These are phyloP conservation scores for Sapria himalayana DNA, from an alignment of 345 rosid genomes.

Conservation along the genomic window DNA sequence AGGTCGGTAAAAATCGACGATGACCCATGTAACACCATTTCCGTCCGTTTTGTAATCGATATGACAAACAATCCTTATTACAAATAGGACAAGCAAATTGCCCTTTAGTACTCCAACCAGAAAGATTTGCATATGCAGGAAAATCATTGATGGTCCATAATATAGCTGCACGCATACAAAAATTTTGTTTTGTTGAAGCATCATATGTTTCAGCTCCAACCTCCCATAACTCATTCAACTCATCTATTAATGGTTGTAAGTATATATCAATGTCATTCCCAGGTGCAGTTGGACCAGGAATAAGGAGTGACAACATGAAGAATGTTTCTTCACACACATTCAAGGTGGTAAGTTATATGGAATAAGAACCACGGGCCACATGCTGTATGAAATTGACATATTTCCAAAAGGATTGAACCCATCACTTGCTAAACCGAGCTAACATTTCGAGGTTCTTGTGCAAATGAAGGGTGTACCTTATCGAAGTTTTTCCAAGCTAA, in stretches of 20 bases:
- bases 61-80: background rate
- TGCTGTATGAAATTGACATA: background rate
- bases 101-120: slow-evolving; percentile 1
- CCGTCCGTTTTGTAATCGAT: background rate
- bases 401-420: background rate
- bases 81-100: background rate
- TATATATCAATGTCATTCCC: slow-evolving; percentile 2
- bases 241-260: slow-evolving; percentile 4
- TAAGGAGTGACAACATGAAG: background rate
- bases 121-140: slow-evolving; percentile 2
- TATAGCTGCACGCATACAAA: background rate
- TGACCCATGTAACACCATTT: slow-evolving; percentile 5
- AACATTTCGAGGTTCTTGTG: background rate
- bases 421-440: background rate
- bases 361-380: background rate
- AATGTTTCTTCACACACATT: slow-evolving; percentile 1
- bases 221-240: slow-evolving; percentile 1
- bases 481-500: slow-evolving; percentile 2
- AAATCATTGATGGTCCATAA: slow-evolving; percentile 7
- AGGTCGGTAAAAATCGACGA: background rate
- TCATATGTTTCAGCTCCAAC: background rate
- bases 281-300: background rate
- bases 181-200: too few species aligned
- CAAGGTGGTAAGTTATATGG: slow-evolving; percentile 4
- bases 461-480: background rate